Base-by-base conservation (phyloP, 2,329 filamentous ascomycete species). In the Macrophomina tecta region DNA sequence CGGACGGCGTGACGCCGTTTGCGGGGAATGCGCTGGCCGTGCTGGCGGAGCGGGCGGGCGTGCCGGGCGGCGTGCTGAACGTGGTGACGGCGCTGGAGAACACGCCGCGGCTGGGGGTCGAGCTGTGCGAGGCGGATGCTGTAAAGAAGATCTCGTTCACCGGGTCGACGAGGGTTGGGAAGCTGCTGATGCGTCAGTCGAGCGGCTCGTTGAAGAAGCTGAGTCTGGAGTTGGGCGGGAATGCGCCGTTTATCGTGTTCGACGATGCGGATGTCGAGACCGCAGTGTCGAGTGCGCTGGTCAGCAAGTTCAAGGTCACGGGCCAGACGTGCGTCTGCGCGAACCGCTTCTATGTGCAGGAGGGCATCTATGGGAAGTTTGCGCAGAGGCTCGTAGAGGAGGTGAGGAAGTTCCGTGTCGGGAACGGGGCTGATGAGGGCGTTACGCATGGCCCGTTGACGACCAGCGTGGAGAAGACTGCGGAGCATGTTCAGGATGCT, bases 271-370 rank as follows among this genome's bases (percentile, higher is more conserved):
- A 82, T 68, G 70, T 83, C 12, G 79, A 82, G 2, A 79, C 81
- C 14, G 79, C 78, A 0, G 74, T 79, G 5, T 9, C 62, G 40
- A 64, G 69, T 61, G 81, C 74, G 73, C 82, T 83, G 71, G 73
- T 80, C 0, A 74, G 86, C 18, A 86, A 86, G 72, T 86, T 83
- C 78, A 80, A 84, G 5, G 86, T 77, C 64, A 76, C 77, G 0
- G 78, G 77, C 5, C 78, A 80, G 65, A 74, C 76, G 5, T 80
- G 78, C 72, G 74, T 78, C 23, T 75, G 42, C 77, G 40, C 40
- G 2, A 49, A 49, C 7, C 46, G 46, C 18, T 18, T 49, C 46
- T 49, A 49, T n/a, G 46, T 49, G 46, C 46, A 49, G 46, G 9
- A 1, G 1, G 46, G 46, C 46, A 18, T 49, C 18, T 49, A 49